Evolutionary conservation across 1,284 basidiomycete species (phyloP).

Genomic region (Ceratobasidium sp.): DNA sequence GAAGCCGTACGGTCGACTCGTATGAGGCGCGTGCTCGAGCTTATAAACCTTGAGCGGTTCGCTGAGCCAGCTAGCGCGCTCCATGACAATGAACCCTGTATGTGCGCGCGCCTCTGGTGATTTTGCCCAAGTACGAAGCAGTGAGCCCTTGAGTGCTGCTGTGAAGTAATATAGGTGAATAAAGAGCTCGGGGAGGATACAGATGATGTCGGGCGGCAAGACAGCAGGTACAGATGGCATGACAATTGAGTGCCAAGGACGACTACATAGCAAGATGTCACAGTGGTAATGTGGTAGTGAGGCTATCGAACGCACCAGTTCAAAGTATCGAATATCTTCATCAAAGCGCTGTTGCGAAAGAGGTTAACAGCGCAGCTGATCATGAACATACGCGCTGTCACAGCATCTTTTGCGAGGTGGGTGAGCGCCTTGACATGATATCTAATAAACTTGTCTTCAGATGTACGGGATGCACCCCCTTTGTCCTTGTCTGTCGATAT

Average conservation of each 20-base stretch:
- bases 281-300: not conserved
- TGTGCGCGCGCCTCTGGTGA: not conserved
- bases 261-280: not conserved
- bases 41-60: not conserved
- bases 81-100: constrained; percentile 19
- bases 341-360: not conserved
- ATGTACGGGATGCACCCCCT: not conserved
- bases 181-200: constrained; percentile 22
- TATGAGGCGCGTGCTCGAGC: constrained; percentile 1
- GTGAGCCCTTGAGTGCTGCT: not conserved
- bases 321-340: not conserved
- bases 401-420: not conserved
- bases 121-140: constrained; percentile 24
- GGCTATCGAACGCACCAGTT: not conserved
- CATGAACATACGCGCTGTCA: not conserved
- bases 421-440: not conserved
- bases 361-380: constrained; percentile 15
- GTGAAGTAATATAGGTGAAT: constrained; percentile 23
- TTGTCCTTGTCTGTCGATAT: not conserved
- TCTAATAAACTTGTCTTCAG: not conserved
- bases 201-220: not conserved
- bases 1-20: not conserved
- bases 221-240: not conserved
- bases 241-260: constrained; percentile 29
- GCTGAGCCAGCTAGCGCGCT: not conserved